Conservation (phyloP, 805 yeast species). For the Ascoidea tarda region DNA sequence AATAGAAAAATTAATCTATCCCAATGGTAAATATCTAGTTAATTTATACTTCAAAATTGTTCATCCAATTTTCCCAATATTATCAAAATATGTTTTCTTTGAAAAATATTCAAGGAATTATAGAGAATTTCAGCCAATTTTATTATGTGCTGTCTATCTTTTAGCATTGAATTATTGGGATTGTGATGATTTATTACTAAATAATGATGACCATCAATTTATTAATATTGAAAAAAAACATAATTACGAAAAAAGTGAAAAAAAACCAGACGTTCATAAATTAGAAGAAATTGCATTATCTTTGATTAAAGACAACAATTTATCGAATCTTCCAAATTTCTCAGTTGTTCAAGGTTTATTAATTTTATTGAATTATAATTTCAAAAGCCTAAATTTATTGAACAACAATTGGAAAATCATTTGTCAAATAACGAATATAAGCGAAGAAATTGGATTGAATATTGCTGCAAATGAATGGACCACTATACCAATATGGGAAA, state of each 20-base stretch:
- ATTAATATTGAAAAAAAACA: constrained; percentile 5
- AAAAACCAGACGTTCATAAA: constrained; percentile 13
- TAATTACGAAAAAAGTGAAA: not conserved
- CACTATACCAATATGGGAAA: constrained; percentile 17
- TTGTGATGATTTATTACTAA: constrained; percentile 1
- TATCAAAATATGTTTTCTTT: constrained; percentile 14
- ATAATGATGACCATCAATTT: constrained; percentile 1
- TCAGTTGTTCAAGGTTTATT: constrained; percentile 26
- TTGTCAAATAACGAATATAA: constrained; percentile 12
- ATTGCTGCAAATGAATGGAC: constrained; percentile 13
- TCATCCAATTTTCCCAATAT: constrained; percentile 16
- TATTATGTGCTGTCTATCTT: constrained; percentile 15
- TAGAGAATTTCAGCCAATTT: constrained; percentile 18
- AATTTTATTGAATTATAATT: constrained; percentile 17
- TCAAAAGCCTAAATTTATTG: constrained; percentile 3
- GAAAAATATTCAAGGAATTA: constrained; percentile 17
- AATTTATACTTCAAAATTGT: constrained; percentile 15
- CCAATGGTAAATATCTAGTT: constrained; percentile 12
- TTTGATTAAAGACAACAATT: constrained; percentile 13
- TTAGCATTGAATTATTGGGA: constrained; percentile 17
- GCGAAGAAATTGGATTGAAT: constrained; percentile 17
- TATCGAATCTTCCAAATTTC: constrained; percentile 16
- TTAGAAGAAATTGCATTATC: constrained; percentile 16
- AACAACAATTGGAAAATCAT: constrained; percentile 12
- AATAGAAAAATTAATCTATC: constrained; percentile 15